phyloP scores from a whole-genome alignment of 768 basidiomycete genomes.

The Flagelloscypha sp. region DNA sequence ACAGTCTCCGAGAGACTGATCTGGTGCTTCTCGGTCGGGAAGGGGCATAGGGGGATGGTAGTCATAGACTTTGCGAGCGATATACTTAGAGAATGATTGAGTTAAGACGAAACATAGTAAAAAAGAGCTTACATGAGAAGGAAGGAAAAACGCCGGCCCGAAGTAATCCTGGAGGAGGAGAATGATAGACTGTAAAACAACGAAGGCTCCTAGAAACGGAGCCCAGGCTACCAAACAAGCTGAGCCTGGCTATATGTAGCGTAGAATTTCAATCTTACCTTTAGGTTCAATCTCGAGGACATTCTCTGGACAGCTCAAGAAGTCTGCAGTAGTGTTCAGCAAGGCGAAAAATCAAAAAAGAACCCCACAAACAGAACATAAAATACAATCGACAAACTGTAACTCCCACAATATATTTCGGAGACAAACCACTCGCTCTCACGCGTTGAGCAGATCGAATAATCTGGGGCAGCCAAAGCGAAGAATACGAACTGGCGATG shows the following conservation, averaged over 20 bases:
- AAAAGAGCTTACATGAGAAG: conserved; percentile 42
- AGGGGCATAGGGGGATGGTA: conserved; percentile 77
- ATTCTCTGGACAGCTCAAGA: conserved; percentile 76
- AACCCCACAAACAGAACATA: conserved; percentile 56
- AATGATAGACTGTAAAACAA: conserved; percentile 52
- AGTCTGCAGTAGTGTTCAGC: conserved; percentile 42
- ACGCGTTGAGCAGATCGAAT: conserved; percentile 65
- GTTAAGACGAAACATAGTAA: conserved; percentile 5
- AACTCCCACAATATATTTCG: conserved; percentile 70
- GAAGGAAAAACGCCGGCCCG: conserved; percentile 81
- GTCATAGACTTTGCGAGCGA: conserved; percentile 57
- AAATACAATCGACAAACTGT: conserved; percentile 63
- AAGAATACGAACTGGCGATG: conserved; percentile 62
- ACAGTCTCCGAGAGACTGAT: conserved; percentile 76
- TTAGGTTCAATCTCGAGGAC: conserved; percentile 75
- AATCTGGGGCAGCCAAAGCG: conserved; percentile 84
- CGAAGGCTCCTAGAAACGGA: conserved; percentile 48
- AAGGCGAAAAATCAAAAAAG: background rate
- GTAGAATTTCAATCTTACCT: conserved; percentile 36
- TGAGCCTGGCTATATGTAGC: conserved; percentile 3
- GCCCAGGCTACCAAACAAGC: conserved; percentile 48
- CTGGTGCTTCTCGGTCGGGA: conserved; percentile 67
- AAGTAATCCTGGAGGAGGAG: conserved; percentile 67
- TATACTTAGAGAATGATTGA: conserved; percentile 35
- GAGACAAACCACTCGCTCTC: conserved; percentile 57